phyloP scores from a whole-genome alignment of 2,329 filamentous ascomycete genomes.

The Aureobasidium subglaciale region DNA sequence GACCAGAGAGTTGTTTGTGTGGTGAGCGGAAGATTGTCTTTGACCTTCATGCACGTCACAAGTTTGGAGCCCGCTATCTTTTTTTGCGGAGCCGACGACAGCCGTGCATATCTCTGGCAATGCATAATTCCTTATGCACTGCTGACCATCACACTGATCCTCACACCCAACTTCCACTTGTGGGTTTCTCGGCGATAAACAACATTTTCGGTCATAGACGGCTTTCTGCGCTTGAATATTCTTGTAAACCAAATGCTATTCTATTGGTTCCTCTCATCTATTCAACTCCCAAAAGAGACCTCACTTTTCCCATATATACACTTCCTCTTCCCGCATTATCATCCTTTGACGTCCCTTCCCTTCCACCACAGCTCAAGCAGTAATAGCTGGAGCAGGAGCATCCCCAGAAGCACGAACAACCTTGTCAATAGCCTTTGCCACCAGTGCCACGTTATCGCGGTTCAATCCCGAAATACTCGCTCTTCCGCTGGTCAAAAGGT shows the following conservation, averaged over 20 bases:
- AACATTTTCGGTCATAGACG: too few relatives aligned
- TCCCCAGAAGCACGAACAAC: constrained; percentile 3
- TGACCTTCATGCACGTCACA: constrained; percentile 9
- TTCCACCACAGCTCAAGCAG: neutral
- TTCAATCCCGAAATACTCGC: constrained; percentile 11
- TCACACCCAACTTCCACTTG: too few relatives aligned
- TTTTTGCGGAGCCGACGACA: constrained; percentile 8
- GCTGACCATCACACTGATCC: too few relatives aligned
- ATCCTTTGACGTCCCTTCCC: too few relatives aligned
- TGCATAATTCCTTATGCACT: too few relatives aligned
- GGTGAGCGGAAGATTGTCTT: neutral
- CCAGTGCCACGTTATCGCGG: neutral
- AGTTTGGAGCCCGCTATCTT: neutral
- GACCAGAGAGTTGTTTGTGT: neutral
- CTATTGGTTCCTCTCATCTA: too few relatives aligned
- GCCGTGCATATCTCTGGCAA: neutral
- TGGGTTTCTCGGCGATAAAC: too few relatives aligned
- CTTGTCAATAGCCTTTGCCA: constrained; percentile 13
- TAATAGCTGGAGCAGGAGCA: constrained; percentile 3
- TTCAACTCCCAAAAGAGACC: neutral
- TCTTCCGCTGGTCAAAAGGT: constrained; percentile 43
- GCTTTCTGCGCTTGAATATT: too few relatives aligned
- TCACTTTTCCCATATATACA: neutral
- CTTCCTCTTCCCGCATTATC: neutral
- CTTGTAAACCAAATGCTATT: too few relatives aligned